These are phyloP conservation scores for Suhomyces yuchorum DNA, from an alignment of 1,139 yeast species.

Conservation along the genomic window DNA sequence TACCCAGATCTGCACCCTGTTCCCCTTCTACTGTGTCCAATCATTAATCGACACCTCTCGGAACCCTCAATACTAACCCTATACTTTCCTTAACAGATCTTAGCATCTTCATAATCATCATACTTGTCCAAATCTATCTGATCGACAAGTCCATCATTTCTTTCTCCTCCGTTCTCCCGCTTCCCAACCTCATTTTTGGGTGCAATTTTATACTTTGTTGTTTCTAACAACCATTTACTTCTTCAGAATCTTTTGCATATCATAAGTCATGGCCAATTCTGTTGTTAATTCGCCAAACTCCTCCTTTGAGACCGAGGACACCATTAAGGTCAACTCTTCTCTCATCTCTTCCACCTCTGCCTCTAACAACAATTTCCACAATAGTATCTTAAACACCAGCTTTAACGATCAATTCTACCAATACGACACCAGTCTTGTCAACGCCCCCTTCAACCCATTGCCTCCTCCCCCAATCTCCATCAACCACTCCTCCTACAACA, in stretches of 20 bases:
- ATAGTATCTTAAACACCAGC: slow-evolving; percentile 7
- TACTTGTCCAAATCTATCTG: background rate
- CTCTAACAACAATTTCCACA: slow-evolving; percentile 12
- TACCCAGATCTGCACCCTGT: background rate
- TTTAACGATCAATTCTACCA: slow-evolving; percentile 17
- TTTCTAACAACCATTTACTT: slow-evolving; percentile 3
- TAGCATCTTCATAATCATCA: background rate
- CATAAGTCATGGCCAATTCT: slow-evolving; percentile 19
- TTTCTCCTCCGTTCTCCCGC: background rate
- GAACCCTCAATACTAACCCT: background rate
- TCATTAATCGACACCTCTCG: background rate
- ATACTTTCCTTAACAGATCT: background rate
- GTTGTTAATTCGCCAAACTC: slow-evolving; percentile 24
- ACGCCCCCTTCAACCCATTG: slow-evolving; percentile 21
- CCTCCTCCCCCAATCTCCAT: slow-evolving; percentile 29
- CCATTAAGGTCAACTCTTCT: slow-evolving; percentile 26
- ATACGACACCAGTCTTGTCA: slow-evolving; percentile 11
- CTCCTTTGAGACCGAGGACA: slow-evolving; percentile 29
- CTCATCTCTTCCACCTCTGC: slow-evolving; percentile 22
- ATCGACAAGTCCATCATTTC: background rate
- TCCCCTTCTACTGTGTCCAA: background rate
- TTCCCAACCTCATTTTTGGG: slow-evolving; percentile 2
- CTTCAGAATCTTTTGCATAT: slow-evolving; percentile 10
- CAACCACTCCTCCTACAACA: slow-evolving; percentile 5
- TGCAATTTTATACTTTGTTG: slow-evolving; percentile 7